Conservation (phyloP, 352 stramenopile species). For the Phytophthora syringae region DNA sequence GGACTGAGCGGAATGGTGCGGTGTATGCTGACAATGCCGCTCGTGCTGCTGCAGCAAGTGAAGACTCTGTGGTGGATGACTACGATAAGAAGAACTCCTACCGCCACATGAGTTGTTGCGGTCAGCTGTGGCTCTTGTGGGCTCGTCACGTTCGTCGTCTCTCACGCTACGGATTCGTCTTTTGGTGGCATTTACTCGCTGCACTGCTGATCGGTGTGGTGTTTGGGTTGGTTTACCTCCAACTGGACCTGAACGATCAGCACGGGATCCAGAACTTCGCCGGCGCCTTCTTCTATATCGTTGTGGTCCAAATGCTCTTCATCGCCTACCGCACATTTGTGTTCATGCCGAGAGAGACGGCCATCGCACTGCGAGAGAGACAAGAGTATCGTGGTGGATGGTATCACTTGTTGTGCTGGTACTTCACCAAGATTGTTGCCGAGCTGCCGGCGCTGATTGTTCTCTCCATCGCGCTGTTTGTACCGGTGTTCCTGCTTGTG, state of each 20-base stretch:
- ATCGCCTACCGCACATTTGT: slow-evolving; percentile 44
- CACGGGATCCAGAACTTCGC: slow-evolving; percentile 63
- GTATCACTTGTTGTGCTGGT: slow-evolving; percentile 58
- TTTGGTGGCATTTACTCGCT: slow-evolving; percentile 48
- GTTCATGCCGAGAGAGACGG: slow-evolving; percentile 46
- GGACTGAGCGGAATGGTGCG: slow-evolving; percentile 31
- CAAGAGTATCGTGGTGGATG: slow-evolving; percentile 42
- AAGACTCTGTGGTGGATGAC: slow-evolving; percentile 21
- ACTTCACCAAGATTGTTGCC: slow-evolving; percentile 49
- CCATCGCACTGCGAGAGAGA: slow-evolving; percentile 52
- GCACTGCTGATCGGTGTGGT: slow-evolving; percentile 58
- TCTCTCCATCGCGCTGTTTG: slow-evolving; percentile 48
- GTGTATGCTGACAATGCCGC: slow-evolving; percentile 28
- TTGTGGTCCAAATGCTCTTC: slow-evolving; percentile 60
- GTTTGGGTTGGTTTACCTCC: slow-evolving; percentile 49
- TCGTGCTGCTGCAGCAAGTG: slow-evolving; percentile 5
- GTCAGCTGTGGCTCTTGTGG: slow-evolving; percentile 41
- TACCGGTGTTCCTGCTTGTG: slow-evolving; percentile 50
- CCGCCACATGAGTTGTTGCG: slow-evolving; percentile 41
- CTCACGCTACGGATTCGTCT: slow-evolving; percentile 47
- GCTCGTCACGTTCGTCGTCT: slow-evolving; percentile 46
- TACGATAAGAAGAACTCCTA: slow-evolving; percentile 37
- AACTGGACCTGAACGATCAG: slow-evolving; percentile 51
- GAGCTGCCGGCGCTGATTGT: slow-evolving; percentile 47
- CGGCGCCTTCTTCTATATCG: slow-evolving; percentile 57